Conservation (phyloP, 176 grass and related monocot species). For the Rhynchospora pubera region DNA sequence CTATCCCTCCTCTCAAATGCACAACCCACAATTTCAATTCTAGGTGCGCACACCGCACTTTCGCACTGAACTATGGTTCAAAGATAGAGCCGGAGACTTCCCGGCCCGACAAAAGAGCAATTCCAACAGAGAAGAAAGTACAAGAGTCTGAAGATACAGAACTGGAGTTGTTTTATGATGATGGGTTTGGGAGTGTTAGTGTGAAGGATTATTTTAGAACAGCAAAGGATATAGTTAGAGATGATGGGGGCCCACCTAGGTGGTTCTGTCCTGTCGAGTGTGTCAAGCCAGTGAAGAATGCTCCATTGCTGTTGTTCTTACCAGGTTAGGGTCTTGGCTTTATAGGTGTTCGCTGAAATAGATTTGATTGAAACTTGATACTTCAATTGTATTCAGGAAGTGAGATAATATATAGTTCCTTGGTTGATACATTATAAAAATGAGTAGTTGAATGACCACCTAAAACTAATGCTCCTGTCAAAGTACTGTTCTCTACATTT, state of each 20-base stretch:
- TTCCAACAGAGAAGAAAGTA: conserved; percentile 14
- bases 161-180: conserved; percentile 58
- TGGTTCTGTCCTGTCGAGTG: conserved; percentile 84
- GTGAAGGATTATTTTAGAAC: conserved; percentile 82
- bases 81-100: conserved; percentile 1
- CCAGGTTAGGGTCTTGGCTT: conserved; percentile 38
- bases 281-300: conserved; percentile 36
- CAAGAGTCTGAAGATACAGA: background rate
- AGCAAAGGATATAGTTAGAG: conserved; percentile 39
- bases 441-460: background rate
- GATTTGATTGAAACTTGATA: background rate
- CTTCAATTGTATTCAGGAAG: background rate
- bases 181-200: conserved; percentile 64
- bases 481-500: background rate
- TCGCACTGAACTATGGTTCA: conserved; percentile 8
- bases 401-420: background rate
- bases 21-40: background rate
- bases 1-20: conserved; percentile 14
- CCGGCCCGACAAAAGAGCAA: background rate
- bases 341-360: background rate
- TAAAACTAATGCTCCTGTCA: background rate
- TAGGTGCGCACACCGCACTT: background rate
- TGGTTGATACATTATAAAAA: background rate
- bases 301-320: conserved; percentile 84
- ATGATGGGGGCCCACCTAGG: conserved; percentile 68